A percentile compares a stretch with the other conserved stretches of the same genome.
Evolutionary conservation across 2,329 filamentous ascomycete genomes (phyloP).

Genomic region (Arthroderma sp.): DNA sequence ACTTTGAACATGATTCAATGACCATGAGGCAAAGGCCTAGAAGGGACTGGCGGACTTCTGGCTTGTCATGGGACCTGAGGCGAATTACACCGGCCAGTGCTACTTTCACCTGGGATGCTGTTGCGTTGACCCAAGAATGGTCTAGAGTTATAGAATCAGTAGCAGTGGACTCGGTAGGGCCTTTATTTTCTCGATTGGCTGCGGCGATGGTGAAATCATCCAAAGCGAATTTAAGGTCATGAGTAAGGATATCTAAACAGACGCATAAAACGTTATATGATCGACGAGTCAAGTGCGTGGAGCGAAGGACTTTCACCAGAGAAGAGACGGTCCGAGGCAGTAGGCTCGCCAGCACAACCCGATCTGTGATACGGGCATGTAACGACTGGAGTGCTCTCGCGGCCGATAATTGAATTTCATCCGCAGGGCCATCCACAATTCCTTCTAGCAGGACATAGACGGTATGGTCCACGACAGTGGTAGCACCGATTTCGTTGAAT

Average conservation of each 20-base stretch:
- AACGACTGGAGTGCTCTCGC: slow-evolving; percentile 51
- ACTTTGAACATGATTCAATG: slow-evolving; percentile 63
- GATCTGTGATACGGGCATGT: slow-evolving; percentile 52
- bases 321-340: slow-evolving; percentile 78
- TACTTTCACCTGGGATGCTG: slow-evolving; percentile 65
- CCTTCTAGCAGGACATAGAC: slow-evolving; percentile 69
- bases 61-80: slow-evolving; percentile 55
- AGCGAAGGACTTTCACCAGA: slow-evolving; percentile 60
- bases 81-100: slow-evolving; percentile 67
- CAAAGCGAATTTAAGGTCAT: slow-evolving; percentile 32
- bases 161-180: slow-evolving; percentile 16
- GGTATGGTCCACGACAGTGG: slow-evolving; percentile 70
- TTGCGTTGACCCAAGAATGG: slow-evolving; percentile 63
- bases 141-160: slow-evolving; percentile 30
- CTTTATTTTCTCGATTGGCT: slow-evolving; percentile 4
- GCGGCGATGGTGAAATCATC: slow-evolving; percentile 28
- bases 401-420: slow-evolving; percentile 58
- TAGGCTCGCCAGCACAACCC: slow-evolving; percentile 67
- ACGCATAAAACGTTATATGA: slow-evolving; percentile 51
- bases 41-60: slow-evolving; percentile 55
- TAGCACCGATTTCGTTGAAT: slow-evolving; percentile 43
- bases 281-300: slow-evolving; percentile 48
- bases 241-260: slow-evolving; percentile 46
- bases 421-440: slow-evolving; percentile 49
- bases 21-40: slow-evolving; percentile 59